Base-by-base conservation (phyloP, 768 basidiomycete genomes). In the Pisolithus orientalis region DNA sequence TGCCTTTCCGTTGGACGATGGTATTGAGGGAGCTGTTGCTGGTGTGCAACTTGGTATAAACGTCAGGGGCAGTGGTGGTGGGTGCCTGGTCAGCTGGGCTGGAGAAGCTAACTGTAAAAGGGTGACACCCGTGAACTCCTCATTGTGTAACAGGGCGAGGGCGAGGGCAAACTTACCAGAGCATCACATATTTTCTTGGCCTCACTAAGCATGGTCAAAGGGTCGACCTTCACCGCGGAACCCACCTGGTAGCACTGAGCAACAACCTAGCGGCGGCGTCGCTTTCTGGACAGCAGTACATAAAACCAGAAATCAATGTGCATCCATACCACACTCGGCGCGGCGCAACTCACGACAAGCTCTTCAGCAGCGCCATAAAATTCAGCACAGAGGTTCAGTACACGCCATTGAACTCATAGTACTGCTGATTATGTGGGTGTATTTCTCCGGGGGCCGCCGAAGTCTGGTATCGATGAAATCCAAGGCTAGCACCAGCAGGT, bases 371-470 rank as follows among this genome's bases (percentile, higher is more conserved):
- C 88, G 27, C 82, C 84, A 69, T 91, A 91, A 64, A 91, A 91
- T 64, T 91, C 89, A 1, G 86, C 83, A 66, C 88, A 91, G 39
- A 91, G 71, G 61, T 88, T 88, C 52, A 90, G 66, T 39, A 89
- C 80, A 50, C 87, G 81, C 88, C 88, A 90, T 64, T 90, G 88
- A 90, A 90, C 62, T 90, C 87, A 66, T 87, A 88, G 65, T 87
- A 90, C 60, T 83, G 82, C 56, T 87, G 84, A 63, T 87, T 87
- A 57, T 84, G 80, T 3, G 82, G 72, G 52, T 78, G 80, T 25
- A 83, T 71, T 43, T 74, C 75, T 11, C 78, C 71, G 25, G 76
- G 66, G 28, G 70, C 67, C 44, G 76, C 71, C 28, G 73, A 68
- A 45, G 65, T 65, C 39, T 70, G 66, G 44, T 73, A 71, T 53